Evolutionary conservation across 2,329 filamentous ascomycete genomes (phyloP).

Genomic region (Fusarium sp.): DNA sequence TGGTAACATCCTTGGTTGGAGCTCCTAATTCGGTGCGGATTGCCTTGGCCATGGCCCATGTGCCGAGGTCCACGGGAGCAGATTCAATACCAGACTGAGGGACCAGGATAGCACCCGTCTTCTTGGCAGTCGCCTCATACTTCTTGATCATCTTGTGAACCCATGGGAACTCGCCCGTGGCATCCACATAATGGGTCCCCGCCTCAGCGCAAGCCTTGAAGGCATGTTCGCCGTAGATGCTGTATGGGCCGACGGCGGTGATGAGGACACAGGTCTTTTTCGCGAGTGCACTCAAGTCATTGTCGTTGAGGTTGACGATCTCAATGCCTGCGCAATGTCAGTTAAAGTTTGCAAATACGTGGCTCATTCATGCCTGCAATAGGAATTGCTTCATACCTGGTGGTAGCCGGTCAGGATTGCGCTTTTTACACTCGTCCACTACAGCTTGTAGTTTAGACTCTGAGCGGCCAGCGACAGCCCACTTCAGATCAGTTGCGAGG

Average conservation of each 20-base stretch:
- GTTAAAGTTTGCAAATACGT: neutral
- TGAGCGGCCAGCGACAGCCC: slow-evolving; percentile 91
- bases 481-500: slow-evolving; percentile 82
- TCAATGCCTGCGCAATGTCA: slow-evolving; percentile 59
- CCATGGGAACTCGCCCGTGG: slow-evolving; percentile 71
- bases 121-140: slow-evolving; percentile 65
- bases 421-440: slow-evolving; percentile 71
- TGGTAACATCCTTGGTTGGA: slow-evolving; percentile 64
- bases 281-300: slow-evolving; percentile 60
- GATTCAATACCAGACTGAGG: slow-evolving; percentile 73
- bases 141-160: slow-evolving; percentile 70
- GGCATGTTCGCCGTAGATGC: slow-evolving; percentile 65
- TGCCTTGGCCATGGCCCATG: slow-evolving; percentile 63
- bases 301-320: slow-evolving; percentile 59
- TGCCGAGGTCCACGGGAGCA: slow-evolving; percentile 69
- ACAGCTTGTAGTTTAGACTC: slow-evolving; percentile 77
- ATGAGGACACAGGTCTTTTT: slow-evolving; percentile 69
- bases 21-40: slow-evolving; percentile 63
- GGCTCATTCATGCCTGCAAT: neutral
- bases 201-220: slow-evolving; percentile 72
- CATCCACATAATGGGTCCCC: slow-evolving; percentile 74
- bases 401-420: slow-evolving; percentile 76
- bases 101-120: slow-evolving; percentile 68
- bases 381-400: slow-evolving; percentile 66
- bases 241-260: slow-evolving; percentile 70